Conservation (phyloP, 768 basidiomycete genomes). For the Trametes sanguinea region DNA sequence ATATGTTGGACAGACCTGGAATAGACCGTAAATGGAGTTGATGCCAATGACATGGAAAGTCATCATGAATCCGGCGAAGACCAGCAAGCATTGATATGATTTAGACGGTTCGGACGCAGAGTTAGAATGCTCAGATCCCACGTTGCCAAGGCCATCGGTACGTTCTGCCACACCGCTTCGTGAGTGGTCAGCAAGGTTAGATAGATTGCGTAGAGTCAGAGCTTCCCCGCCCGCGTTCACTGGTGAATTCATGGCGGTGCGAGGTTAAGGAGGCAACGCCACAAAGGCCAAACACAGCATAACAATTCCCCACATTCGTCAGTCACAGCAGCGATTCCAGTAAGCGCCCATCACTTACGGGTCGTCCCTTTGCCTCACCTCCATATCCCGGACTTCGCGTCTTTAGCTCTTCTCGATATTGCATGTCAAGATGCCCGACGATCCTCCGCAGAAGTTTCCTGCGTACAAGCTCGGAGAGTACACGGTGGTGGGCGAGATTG, state of each 20-base stretch:
- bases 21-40: conserved; percentile 45
- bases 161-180: neutral
- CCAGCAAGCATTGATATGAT: conserved; percentile 38
- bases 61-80: conserved; percentile 46
- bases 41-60: conserved; percentile 49
- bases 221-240: neutral
- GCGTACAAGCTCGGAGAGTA: conserved; percentile 89
- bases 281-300: conserved; percentile 16
- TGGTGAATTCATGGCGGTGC: conserved; percentile 8
- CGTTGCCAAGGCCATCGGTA: neutral
- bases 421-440: conserved; percentile 30
- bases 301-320: conserved; percentile 16
- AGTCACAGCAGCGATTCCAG: conserved; percentile 4
- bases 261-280: conserved; percentile 2
- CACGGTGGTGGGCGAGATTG: conserved; percentile 82
- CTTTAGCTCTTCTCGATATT: neutral
- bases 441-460: conserved; percentile 41
- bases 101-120: conserved; percentile 30
- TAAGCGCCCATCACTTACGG: conserved; percentile 3
- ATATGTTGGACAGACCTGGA: conserved; percentile 37
- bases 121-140: neutral
- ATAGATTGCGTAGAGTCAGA: conserved; percentile 4
- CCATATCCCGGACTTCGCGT: neutral
- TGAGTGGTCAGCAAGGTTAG: neutral
- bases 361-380: conserved; percentile 1